A percentile compares a stretch with the other conserved stretches of the same genome.
These are phyloP conservation scores for Chaetomium sp. DNA, from an alignment of 2,329 filamentous ascomycete species.

Conservation along the genomic window DNA sequence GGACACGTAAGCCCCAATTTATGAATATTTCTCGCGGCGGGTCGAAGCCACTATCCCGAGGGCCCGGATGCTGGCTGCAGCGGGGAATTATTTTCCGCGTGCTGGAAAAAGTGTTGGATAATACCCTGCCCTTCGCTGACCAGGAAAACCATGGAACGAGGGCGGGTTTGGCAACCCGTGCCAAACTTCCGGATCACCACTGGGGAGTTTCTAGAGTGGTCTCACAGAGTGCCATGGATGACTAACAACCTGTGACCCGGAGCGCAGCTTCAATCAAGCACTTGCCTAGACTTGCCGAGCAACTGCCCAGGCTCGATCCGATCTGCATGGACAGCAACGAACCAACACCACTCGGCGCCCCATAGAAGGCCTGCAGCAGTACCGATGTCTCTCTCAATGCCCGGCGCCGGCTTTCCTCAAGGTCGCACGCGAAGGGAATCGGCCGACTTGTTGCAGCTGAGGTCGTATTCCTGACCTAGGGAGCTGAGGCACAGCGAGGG, in stretches of 20 bases:
- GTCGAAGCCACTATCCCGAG: slow-evolving; percentile 31
- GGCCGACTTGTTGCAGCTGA: slow-evolving; percentile 16
- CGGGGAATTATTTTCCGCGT: slow-evolving; percentile 31
- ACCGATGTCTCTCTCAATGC: not conserved
- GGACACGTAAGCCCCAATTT: slow-evolving; percentile 38
- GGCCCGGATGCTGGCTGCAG: slow-evolving; percentile 32
- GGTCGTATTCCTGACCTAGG: slow-evolving; percentile 24
- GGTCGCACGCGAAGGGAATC: slow-evolving; percentile 14
- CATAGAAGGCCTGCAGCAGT: slow-evolving; percentile 18
- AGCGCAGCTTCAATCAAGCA: slow-evolving; percentile 22
- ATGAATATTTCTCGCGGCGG: slow-evolving; percentile 30
- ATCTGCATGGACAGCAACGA: slow-evolving; percentile 15
- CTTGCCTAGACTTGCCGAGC: slow-evolving; percentile 21
- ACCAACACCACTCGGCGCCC: slow-evolving; percentile 6
- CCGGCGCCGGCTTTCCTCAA: not conserved
- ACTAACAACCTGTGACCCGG: slow-evolving; percentile 1
- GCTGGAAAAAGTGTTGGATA: slow-evolving; percentile 36
- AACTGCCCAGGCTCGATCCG: slow-evolving; percentile 20
- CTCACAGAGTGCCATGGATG: slow-evolving; percentile 20
- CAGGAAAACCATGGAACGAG: slow-evolving; percentile 30
- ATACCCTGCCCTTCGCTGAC: slow-evolving; percentile 30
- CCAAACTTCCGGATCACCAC: slow-evolving; percentile 14
- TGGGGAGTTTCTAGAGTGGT: slow-evolving; percentile 1
- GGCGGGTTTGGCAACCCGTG: slow-evolving; percentile 25
- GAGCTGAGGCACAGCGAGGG: slow-evolving; percentile 15